Percentiles rank a stretch among this genome's conserved stretches.
These are phyloP conservation scores for Dioszegia crocea DNA, from an alignment of 768 basidiomycete species.

Conservation along the genomic window DNA sequence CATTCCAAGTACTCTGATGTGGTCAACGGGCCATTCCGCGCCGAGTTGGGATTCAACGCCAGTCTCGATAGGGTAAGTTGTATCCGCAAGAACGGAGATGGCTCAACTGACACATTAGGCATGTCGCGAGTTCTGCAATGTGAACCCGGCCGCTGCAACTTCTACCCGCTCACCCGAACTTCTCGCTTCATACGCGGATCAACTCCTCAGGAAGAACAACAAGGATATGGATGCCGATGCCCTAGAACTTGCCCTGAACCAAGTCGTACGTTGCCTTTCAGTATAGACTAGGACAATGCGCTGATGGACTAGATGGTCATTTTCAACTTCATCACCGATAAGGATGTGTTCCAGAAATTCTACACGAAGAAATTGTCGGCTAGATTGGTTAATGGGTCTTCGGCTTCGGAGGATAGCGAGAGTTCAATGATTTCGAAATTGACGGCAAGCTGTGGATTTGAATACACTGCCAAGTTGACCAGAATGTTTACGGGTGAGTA, in stretches of 20 bases:
- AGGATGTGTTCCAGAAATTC: slow-evolving; percentile 97
- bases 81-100: too few relatives aligned
- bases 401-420: slow-evolving; percentile 92
- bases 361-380: slow-evolving; percentile 91
- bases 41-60: slow-evolving; percentile 88
- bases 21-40: slow-evolving; percentile 80
- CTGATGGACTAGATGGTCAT: slow-evolving; percentile 97
- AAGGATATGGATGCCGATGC: slow-evolving; percentile 90
- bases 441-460: slow-evolving; percentile 93
- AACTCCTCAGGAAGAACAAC: slow-evolving; percentile 86
- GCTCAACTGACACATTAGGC: slow-evolving; percentile 55
- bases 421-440: slow-evolving; percentile 97
- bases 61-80: slow-evolving; percentile 64
- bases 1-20: slow-evolving; percentile 88
- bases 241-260: slow-evolving; percentile 80
- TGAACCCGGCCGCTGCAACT: slow-evolving; percentile 71
- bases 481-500: slow-evolving; percentile 87
- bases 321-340: slow-evolving; percentile 98
- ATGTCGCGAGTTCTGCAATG: slow-evolving; percentile 90
- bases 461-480: slow-evolving; percentile 92
- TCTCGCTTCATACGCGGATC: slow-evolving; percentile 85
- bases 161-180: slow-evolving; percentile 84
- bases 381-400: slow-evolving; percentile 83
- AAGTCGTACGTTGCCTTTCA: slow-evolving; percentile 62
- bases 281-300: too few relatives aligned